phyloP scores from a whole-genome alignment of 2,329 filamentous ascomycete species.

The Fusarium kyushuense region DNA sequence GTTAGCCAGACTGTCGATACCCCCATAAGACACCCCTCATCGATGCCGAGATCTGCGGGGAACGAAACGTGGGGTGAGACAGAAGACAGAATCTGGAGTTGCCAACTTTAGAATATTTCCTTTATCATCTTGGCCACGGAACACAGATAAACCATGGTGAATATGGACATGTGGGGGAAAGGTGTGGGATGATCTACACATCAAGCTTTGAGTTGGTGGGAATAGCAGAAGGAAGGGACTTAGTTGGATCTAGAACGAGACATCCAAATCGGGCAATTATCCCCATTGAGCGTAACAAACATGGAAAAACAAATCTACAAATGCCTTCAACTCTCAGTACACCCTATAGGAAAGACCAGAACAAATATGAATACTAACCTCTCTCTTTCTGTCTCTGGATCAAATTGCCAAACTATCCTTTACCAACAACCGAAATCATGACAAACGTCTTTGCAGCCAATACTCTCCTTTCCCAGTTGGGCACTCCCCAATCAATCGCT shows the following conservation, averaged over 20 bases:
- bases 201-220: background rate
- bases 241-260: background rate
- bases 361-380: slow-evolving; percentile 26
- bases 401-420: background rate
- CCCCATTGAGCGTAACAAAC: slow-evolving; percentile 1
- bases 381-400: background rate
- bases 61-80: background rate
- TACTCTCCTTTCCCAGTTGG: slow-evolving; percentile 39
- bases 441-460: slow-evolving; percentile 39
- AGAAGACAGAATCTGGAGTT: background rate
- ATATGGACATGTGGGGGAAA: background rate
- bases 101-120: background rate
- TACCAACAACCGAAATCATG: slow-evolving; percentile 25
- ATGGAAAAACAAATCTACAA: background rate
- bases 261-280: slow-evolving; percentile 24
- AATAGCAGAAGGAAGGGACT: background rate
- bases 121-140: background rate
- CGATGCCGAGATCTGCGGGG: slow-evolving; percentile 1
- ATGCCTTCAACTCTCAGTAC: background rate
- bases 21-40: background rate
- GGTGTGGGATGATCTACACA: background rate
- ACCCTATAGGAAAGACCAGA: background rate
- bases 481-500: slow-evolving; percentile 39
- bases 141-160: background rate
- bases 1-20: background rate